These are phyloP conservation scores for Rhipidocladum racemiflorum DNA, from an alignment of 176 grass and related monocot genomes.

Conservation along the genomic window DNA sequence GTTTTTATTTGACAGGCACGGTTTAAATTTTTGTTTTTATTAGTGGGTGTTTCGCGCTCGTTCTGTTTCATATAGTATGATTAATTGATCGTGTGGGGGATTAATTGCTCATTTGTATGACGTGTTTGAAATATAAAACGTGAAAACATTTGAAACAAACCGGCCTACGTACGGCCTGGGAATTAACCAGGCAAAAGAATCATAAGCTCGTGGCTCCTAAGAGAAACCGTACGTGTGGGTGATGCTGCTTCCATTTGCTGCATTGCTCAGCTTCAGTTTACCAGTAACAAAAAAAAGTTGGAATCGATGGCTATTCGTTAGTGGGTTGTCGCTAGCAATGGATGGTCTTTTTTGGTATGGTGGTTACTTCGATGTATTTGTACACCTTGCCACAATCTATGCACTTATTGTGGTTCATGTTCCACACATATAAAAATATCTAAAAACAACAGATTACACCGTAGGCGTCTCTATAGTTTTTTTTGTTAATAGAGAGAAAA, in stretches of 20 bases:
- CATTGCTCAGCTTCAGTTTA: not conserved
- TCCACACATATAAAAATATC: not conserved
- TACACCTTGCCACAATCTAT: not conserved
- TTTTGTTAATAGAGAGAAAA: no score
- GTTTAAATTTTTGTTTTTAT: not conserved
- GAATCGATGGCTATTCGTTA: not conserved
- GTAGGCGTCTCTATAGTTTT: not conserved
- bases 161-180: not conserved
- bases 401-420: not conserved
- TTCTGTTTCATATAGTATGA: not conserved
- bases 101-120: not conserved
- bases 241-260: not conserved
- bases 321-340: no score
- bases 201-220: not conserved
- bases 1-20: not conserved
- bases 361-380: no score
- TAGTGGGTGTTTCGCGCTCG: not conserved
- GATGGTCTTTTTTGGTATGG: not conserved
- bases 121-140: not conserved
- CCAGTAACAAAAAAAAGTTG: no score
- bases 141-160: not conserved
- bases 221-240: not conserved
- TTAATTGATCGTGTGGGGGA: not conserved
- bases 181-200: not conserved
- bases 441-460: not conserved